Conservation (phyloP, 768 basidiomycete genomes). For the Termitomyces sp. region DNA sequence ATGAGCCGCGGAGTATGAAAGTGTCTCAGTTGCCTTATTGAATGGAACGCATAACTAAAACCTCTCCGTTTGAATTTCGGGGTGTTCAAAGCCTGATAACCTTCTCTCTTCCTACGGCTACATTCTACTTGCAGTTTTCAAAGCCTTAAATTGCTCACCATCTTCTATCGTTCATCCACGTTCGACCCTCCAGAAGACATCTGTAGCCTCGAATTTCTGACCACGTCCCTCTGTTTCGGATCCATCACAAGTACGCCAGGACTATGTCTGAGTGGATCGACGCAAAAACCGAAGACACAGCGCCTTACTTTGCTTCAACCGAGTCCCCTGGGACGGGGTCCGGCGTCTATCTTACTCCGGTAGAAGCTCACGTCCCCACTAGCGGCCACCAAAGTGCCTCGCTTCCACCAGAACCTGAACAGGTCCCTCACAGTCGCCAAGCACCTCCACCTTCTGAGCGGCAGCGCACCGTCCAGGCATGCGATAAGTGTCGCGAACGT, state of each 20-base stretch:
- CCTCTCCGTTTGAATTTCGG: constrained; percentile 18
- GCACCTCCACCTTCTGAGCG: constrained; percentile 20
- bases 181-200: neutral
- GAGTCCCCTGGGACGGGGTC: constrained; percentile 7
- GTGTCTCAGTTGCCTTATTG: constrained; percentile 17
- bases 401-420: constrained; percentile 13
- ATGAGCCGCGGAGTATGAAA: constrained; percentile 16
- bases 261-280: constrained; percentile 13
- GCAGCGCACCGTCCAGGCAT: constrained; percentile 46
- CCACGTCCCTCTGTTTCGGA: neutral
- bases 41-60: constrained; percentile 14
- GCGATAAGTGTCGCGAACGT: constrained; percentile 50
- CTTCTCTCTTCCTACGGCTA: constrained; percentile 11
- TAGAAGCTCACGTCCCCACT: constrained; percentile 5
- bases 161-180: constrained; percentile 4
- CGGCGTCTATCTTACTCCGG: constrained; percentile 2
- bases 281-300: constrained; percentile 10
- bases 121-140: constrained; percentile 3
- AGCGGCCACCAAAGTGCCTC: constrained; percentile 9
- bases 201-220: neutral
- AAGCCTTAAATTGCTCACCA: constrained; percentile 7
- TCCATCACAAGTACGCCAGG: neutral
- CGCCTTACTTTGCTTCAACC: constrained; percentile 1
- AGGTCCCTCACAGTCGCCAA: constrained; percentile 6
- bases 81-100: constrained; percentile 16